A percentile compares a stretch with the other conserved stretches of the same genome.
These are phyloP conservation scores for Epichloe aotearoae DNA, from an alignment of 2,329 filamentous ascomycete genomes.

Conservation along the genomic window DNA sequence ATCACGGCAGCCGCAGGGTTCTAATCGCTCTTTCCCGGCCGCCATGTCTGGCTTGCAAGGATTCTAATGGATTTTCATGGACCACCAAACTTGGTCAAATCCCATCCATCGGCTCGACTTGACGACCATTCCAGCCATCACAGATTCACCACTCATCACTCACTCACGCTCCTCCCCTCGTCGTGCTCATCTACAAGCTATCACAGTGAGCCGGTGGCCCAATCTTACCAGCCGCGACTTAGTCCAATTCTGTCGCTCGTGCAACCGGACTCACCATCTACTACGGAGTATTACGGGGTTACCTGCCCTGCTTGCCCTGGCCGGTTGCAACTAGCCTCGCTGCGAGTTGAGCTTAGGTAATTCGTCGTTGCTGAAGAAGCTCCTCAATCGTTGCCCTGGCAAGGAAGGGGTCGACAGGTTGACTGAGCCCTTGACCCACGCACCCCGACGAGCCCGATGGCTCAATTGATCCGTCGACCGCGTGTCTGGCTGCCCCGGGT, in stretches of 20 bases:
- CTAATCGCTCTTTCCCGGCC: conserved; percentile 18
- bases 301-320: not conserved
- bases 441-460: no score
- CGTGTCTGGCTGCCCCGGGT: not conserved
- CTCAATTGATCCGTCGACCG: no score
- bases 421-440: no score
- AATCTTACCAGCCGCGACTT: not conserved
- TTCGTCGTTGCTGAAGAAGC: not conserved
- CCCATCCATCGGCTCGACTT: not conserved
- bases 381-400: not conserved
- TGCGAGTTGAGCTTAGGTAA: not conserved
- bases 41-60: conserved; percentile 3
- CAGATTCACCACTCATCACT: not conserved
- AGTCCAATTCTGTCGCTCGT: not conserved
- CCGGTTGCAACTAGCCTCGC: not conserved
- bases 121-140: not conserved
- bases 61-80: not conserved
- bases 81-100: not conserved
- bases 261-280: not conserved
- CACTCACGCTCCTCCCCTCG: not conserved
- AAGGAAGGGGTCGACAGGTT: no score
- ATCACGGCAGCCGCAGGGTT: conserved; percentile 22
- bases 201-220: not conserved
- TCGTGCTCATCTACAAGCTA: not conserved
- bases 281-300: no score